Percentiles rank a stretch among this genome's conserved stretches.
phyloP scores from a whole-genome alignment of 495 filamentous ascomycete species.

The Penicillium pulvis region DNA sequence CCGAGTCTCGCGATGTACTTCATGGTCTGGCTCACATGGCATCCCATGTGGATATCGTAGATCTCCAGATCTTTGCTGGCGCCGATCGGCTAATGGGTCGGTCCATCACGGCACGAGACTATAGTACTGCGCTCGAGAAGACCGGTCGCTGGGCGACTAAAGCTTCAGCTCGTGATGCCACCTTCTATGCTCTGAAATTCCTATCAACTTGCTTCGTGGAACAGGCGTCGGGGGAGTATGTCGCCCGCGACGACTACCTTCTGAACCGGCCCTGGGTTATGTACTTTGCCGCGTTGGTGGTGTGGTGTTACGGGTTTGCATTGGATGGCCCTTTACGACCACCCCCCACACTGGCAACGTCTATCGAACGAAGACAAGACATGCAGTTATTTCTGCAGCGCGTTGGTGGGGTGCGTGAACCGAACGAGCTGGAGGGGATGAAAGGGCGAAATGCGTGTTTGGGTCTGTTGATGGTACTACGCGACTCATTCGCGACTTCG shows the following conservation, averaged over 20 bases:
- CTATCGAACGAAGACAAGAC: conserved; percentile 67
- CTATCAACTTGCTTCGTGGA: conserved; percentile 75
- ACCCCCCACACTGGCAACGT: conserved; percentile 53
- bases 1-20: conserved; percentile 80
- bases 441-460: conserved; percentile 79
- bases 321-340: conserved; percentile 74
- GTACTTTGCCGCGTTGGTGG: conserved; percentile 87
- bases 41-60: conserved; percentile 97
- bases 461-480: conserved; percentile 79
- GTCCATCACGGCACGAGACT: conserved; percentile 79
- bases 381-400: conserved; percentile 79
- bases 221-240: conserved; percentile 58
- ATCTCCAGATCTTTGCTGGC: conserved; percentile 93
- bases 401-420: conserved; percentile 73
- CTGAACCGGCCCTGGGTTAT: conserved; percentile 97
- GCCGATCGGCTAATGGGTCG: conserved; percentile 83
- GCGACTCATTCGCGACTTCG: conserved; percentile 76
- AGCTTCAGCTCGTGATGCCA: conserved; percentile 88
- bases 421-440: conserved; percentile 77
- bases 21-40: conserved; percentile 97
- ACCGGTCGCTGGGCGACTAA: conserved; percentile 88
- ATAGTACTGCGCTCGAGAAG: conserved; percentile 74
- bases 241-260: conserved; percentile 84
- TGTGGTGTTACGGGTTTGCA: conserved; percentile 95
- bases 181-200: conserved; percentile 91